Conservation (phyloP, 495 filamentous ascomycete genomes). For the Cenococcum geophilum region DNA sequence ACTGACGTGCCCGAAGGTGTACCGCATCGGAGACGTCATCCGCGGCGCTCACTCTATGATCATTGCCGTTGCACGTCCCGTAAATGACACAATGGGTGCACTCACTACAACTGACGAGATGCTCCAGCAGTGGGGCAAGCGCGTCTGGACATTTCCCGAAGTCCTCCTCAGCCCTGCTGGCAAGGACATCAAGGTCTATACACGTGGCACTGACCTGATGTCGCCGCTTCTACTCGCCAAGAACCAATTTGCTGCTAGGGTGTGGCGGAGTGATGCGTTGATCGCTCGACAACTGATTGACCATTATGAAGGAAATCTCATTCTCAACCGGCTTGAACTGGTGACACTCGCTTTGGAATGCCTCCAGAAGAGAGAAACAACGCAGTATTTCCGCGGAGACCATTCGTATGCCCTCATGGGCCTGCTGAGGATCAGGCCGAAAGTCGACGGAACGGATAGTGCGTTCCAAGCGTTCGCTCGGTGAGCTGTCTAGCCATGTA, state of each 20-base stretch:
- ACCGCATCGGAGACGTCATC: slow-evolving; percentile 41
- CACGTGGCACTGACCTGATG: slow-evolving; percentile 7
- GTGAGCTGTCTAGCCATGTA: too few relatives aligned
- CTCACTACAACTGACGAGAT: slow-evolving; percentile 13
- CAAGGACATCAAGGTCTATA: slow-evolving; percentile 31
- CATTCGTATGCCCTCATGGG: slow-evolving; percentile 47
- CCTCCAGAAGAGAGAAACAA: slow-evolving; percentile 20
- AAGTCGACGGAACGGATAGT: slow-evolving; percentile 36
- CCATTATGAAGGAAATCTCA: slow-evolving; percentile 39
- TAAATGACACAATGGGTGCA: too few relatives aligned
- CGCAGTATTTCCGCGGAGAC: slow-evolving; percentile 34
- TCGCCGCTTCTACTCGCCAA: slow-evolving; percentile 14
- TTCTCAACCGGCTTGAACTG: slow-evolving; percentile 40
- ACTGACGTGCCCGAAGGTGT: too few relatives aligned
- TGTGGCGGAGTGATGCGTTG: not conserved
- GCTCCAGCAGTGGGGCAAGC: slow-evolving; percentile 40
- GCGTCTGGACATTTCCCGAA: slow-evolving; percentile 49
- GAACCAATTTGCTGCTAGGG: slow-evolving; percentile 17
- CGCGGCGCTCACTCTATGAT: slow-evolving; percentile 36
- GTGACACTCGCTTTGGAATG: slow-evolving; percentile 33
- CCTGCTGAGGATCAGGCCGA: slow-evolving; percentile 39
- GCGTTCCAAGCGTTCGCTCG: slow-evolving; percentile 46
- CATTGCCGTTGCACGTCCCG: slow-evolving; percentile 28
- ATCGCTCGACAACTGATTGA: slow-evolving; percentile 34
- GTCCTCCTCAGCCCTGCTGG: slow-evolving; percentile 37